A percentile compares a stretch with the other conserved stretches of the same genome.
phyloP scores from a whole-genome alignment of 2,329 filamentous ascomycete species.

The Fusarium torulosum region DNA sequence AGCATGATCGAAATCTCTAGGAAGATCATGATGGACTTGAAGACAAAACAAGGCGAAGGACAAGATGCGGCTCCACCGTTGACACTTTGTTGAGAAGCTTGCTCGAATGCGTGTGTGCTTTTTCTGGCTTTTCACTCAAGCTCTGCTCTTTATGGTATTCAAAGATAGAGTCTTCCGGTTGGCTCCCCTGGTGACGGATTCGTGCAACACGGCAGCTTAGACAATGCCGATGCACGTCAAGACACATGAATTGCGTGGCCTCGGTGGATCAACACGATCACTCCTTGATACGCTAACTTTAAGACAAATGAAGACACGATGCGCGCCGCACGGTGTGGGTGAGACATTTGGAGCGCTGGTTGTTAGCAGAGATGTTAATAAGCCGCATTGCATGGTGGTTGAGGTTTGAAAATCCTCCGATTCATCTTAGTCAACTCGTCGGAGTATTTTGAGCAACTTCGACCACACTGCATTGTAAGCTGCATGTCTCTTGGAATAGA shows the following conservation, averaged over 20 bases:
- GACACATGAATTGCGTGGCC: conserved; percentile 41
- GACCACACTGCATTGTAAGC: background rate
- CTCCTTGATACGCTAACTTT: conserved; percentile 29
- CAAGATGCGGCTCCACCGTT: conserved; percentile 12
- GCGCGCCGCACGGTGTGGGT: conserved; percentile 24
- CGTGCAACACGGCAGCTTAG: conserved; percentile 29
- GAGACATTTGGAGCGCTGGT: conserved; percentile 3
- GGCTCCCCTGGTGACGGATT: conserved; percentile 21
- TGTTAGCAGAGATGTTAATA: background rate
- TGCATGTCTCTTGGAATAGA: background rate
- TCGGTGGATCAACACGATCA: conserved; percentile 31
- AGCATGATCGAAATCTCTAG: conserved; percentile 3
- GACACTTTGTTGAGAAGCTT: conserved; percentile 32
- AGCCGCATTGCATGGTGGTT: background rate
- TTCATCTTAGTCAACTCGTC: background rate
- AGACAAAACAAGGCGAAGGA: conserved; percentile 15
- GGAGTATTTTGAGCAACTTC: no score
- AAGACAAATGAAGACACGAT: conserved; percentile 22
- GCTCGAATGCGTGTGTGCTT: background rate
- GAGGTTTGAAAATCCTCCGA: background rate
- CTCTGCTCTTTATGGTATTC: conserved; percentile 9
- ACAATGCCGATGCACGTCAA: conserved; percentile 37
- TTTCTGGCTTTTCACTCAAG: background rate
- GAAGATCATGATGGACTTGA: conserved; percentile 9
- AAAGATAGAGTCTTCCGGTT: conserved; percentile 14